Evolutionary conservation across 1,284 basidiomycete genomes (phyloP).

Genomic region (Hymenochaete sp.): DNA sequence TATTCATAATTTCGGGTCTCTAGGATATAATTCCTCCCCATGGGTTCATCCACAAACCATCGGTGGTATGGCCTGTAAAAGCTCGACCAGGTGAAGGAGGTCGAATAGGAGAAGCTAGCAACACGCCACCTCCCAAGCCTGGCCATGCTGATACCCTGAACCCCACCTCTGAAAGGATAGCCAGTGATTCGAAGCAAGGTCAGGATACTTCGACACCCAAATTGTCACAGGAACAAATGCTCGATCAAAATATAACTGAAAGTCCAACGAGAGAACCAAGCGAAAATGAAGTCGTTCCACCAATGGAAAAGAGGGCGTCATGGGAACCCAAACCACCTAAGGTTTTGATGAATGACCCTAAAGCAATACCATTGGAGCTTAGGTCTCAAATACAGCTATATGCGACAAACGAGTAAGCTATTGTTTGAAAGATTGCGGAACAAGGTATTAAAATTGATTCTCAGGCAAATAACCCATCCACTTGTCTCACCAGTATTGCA

Average conservation of each 20-base stretch:
- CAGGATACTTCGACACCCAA: slow-evolving; percentile 10
- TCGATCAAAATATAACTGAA: background rate
- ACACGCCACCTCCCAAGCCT: slow-evolving; percentile 39
- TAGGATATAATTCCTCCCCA: slow-evolving; percentile 58
- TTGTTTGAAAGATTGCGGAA: background rate
- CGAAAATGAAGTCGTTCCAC: background rate
- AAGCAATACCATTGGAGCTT: slow-evolving; percentile 40
- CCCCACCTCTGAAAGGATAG: slow-evolving; percentile 27
- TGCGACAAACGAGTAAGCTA: slow-evolving; percentile 60
- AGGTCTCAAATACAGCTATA: slow-evolving; percentile 75
- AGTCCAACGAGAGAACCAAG: slow-evolving; percentile 3
- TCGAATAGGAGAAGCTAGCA: slow-evolving; percentile 32
- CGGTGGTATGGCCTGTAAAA: slow-evolving; percentile 47
- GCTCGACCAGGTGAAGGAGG: slow-evolving; percentile 28
- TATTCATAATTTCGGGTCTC: slow-evolving; percentile 16
- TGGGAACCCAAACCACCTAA: slow-evolving; percentile 53
- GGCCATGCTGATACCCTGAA: slow-evolving; percentile 43
- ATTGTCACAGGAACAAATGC: slow-evolving; percentile 13
- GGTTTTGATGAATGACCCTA: slow-evolving; percentile 45
- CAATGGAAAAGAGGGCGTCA: slow-evolving; percentile 29
- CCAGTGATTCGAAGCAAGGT: slow-evolving; percentile 15
- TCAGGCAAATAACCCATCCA: slow-evolving; percentile 70
- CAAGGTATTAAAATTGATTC: background rate
- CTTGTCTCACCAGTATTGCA: slow-evolving; percentile 71
- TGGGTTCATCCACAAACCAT: slow-evolving; percentile 54